phyloP scores from a whole-genome alignment of 345 rosid species.

The Gossypium turneri region DNA sequence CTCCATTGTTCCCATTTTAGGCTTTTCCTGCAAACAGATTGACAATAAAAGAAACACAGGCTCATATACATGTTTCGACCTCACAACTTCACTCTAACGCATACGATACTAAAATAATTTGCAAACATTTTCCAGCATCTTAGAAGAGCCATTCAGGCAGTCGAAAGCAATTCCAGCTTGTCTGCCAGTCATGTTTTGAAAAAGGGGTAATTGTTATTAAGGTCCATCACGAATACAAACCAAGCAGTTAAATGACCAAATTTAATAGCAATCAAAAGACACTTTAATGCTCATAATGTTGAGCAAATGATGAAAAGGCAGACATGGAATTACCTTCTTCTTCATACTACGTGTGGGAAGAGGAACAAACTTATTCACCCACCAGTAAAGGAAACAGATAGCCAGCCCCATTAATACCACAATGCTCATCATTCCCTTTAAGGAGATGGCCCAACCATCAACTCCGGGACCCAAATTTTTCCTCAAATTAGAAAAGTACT shows the following conservation, averaged over 20 bases:
- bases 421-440: conserved; percentile 92
- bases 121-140: no score
- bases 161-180: background rate
- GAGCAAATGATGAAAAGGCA: background rate
- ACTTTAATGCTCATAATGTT: no score
- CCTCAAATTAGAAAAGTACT: conserved; percentile 87
- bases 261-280: background rate
- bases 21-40: conserved; percentile 57
- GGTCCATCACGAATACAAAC: background rate
- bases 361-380: conserved; percentile 69
- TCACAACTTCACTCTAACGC: background rate
- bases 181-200: background rate
- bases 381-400: conserved; percentile 87
- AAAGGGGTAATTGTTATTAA: background rate
- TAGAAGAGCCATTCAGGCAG: no score
- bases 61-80: background rate
- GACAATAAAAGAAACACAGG: background rate
- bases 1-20: conserved; percentile 91
- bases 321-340: conserved; percentile 48
- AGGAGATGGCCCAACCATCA: conserved; percentile 96
- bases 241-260: background rate
- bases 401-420: conserved; percentile 81
- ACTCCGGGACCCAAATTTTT: conserved; percentile 86
- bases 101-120: background rate
- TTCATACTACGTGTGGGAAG: conserved; percentile 89